Evolutionary conservation across 176 grass and related monocot species (phyloP), one percentile per base, ranked within the genome.

Genomic region (Phragmites australis): DNA sequence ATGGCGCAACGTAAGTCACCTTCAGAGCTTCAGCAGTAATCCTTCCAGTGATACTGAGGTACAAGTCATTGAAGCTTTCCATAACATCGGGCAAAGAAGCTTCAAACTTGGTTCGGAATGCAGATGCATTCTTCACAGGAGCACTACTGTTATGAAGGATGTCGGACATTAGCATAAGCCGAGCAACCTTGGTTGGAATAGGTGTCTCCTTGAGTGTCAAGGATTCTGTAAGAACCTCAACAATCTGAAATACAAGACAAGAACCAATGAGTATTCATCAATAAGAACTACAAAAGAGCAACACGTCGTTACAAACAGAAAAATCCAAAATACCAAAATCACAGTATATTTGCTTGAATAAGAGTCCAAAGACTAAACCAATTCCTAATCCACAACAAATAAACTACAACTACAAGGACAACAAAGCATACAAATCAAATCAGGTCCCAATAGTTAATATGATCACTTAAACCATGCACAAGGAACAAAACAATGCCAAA

Each of bases 11-110:
- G 76, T 42, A 49, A 80, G 56, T 71, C 84, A 95, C 96, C 90
- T 99, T 99, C 37, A 99, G 68, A 75, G 96, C 96, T 93, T 99
- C 96, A 76, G 96, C 96, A 73, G 96, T 99, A 59, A 99, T 99
- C 68, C 96, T 90, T 85, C 96, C 93, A 8, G 93, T 99, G 30
- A 99, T 82, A 82, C 88, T 93, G 75, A 87, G 88, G 51, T 99
- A 95, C 47, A 99, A 79, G 80, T 99, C 96, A 91, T 95, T 95
- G 37, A 95, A 93, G 61, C 96, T 99, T 79, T 99, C 96, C 76
- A 99, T 91, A 57, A 95, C 84, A 80, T 99, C 93, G 47, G 96
- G 93, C 17, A 99, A 84, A 68, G 88, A 67, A 65, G 88, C 90
- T 84, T 93, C 93, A 82, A 99, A 99, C 78, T 99, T 99, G 10